Percentiles rank a stretch among this genome's conserved stretches.
phyloP scores from a whole-genome alignment of 768 basidiomycete species.

The Polyporus arcularius region DNA sequence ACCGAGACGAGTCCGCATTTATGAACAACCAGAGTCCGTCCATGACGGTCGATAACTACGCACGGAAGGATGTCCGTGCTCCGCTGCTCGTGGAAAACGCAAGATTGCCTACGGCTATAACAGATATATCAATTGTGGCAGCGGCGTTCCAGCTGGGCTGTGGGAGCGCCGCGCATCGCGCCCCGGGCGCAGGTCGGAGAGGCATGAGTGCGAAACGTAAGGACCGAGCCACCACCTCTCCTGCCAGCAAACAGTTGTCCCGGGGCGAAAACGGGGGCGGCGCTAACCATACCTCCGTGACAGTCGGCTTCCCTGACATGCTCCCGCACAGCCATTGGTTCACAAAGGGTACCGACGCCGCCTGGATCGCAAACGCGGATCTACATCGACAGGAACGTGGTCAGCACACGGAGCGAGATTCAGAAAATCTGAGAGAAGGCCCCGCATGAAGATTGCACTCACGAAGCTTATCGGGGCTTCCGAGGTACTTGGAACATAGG shows the following conservation, averaged over 20 bases:
- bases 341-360: not conserved
- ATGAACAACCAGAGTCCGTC: conserved; percentile 7
- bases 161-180: conserved; percentile 12
- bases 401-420: not conserved
- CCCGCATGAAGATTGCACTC: not conserved
- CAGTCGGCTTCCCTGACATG: conserved; percentile 11
- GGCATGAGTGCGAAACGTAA: conserved; percentile 13
- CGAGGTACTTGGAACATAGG: not conserved
- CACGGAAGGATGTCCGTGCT: conserved; percentile 2
- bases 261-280: not conserved
- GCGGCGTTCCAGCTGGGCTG: not conserved
- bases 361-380: conserved; percentile 10
- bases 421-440: not conserved
- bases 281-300: conserved; percentile 16
- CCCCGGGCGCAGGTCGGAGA: conserved; percentile 15
- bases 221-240: not conserved
- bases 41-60: conserved; percentile 13
- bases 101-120: not conserved
- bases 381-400: not conserved
- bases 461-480: not conserved
- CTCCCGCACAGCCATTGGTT: conserved; percentile 16
- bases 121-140: not conserved
- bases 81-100: conserved; percentile 7
- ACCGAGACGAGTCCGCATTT: not conserved
- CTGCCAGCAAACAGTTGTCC: conserved; percentile 1